Evolutionary conservation across 768 basidiomycete genomes (phyloP).

Genomic region (Leccinum truebloodii): DNA sequence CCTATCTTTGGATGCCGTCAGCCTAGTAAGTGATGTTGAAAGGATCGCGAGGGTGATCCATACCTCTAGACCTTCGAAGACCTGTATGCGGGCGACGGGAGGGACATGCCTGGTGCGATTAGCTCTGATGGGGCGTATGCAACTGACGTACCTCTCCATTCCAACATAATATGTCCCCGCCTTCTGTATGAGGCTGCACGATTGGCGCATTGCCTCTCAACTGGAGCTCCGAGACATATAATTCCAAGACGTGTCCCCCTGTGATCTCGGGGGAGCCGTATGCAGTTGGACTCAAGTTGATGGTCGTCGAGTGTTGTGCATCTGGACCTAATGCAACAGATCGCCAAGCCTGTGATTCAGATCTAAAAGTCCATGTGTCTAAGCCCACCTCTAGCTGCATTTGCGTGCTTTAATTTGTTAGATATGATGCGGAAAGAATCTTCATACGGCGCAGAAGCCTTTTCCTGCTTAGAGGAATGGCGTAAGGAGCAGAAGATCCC

Average conservation of each 20-base stretch:
- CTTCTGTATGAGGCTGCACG: constrained; percentile 65
- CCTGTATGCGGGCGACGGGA: constrained; percentile 31
- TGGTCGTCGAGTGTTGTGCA: constrained; percentile 42
- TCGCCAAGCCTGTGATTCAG: neutral
- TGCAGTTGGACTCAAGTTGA: constrained; percentile 17
- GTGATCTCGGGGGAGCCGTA: neutral
- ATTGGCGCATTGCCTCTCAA: constrained; percentile 61
- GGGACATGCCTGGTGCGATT: neutral
- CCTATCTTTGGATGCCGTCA: constrained; percentile 45
- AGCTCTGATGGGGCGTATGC: neutral
- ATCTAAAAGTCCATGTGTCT: neutral
- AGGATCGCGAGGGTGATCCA: constrained; percentile 12
- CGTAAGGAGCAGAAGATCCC: constrained; percentile 61
- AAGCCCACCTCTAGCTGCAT: constrained; percentile 55
- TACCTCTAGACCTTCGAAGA: constrained; percentile 83
- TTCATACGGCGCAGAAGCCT: neutral
- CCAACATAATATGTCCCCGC: constrained; percentile 73
- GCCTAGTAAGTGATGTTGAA: neutral
- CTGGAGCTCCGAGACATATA: constrained; percentile 76
- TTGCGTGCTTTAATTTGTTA: constrained; percentile 45
- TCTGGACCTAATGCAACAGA: constrained; percentile 58
- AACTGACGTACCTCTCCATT: constrained; percentile 71
- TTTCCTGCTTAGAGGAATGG: constrained; percentile 12
- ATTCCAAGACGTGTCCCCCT: constrained; percentile 38
- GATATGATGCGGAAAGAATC: constrained; percentile 26